A percentile compares a stretch with the other conserved stretches of the same genome.
Evolutionary conservation across 1,284 basidiomycete species (phyloP).

Genomic region (Boletus calvinii): DNA sequence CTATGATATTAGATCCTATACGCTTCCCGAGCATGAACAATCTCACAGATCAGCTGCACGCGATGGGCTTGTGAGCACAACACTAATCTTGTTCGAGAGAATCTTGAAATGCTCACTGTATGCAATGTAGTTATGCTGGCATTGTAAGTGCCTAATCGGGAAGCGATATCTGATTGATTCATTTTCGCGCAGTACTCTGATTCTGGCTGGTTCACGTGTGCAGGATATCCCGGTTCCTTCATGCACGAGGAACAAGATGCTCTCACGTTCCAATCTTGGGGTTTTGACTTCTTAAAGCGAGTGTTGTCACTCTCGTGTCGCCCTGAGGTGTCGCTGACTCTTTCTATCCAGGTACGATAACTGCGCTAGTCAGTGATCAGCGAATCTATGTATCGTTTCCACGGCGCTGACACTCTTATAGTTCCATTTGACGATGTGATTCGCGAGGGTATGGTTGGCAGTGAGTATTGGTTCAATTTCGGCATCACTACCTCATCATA

Average conservation of each 20-base stretch:
- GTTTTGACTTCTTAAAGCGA: constrained; percentile 60
- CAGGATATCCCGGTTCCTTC: constrained; percentile 30
- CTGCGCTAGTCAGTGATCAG: constrained; percentile 39
- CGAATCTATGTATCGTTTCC: neutral
- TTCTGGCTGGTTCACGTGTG: constrained; percentile 35
- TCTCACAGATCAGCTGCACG: constrained; percentile 50
- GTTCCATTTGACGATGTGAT: constrained; percentile 54
- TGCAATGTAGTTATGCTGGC: constrained; percentile 43
- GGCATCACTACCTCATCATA: neutral
- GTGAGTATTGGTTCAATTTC: constrained; percentile 37
- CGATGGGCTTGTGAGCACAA: constrained; percentile 48
- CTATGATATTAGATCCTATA: constrained; percentile 18
- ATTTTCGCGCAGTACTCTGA: constrained; percentile 29
- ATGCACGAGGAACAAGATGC: constrained; percentile 31
- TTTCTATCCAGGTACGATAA: constrained; percentile 49
- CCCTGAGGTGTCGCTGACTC: neutral
- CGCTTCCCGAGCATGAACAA: constrained; percentile 46
- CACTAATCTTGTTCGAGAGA: neutral
- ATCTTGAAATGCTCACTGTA: neutral
- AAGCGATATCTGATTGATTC: neutral
- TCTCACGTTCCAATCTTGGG: constrained; percentile 45
- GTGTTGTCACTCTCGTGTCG: constrained; percentile 18
- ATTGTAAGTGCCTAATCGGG: constrained; percentile 38
- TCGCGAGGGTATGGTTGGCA: constrained; percentile 51
- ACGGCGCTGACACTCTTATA: constrained; percentile 12